phyloP scores from a whole-genome alignment of 169 alveolate genomes.

The Eimeria maxima region DNA sequence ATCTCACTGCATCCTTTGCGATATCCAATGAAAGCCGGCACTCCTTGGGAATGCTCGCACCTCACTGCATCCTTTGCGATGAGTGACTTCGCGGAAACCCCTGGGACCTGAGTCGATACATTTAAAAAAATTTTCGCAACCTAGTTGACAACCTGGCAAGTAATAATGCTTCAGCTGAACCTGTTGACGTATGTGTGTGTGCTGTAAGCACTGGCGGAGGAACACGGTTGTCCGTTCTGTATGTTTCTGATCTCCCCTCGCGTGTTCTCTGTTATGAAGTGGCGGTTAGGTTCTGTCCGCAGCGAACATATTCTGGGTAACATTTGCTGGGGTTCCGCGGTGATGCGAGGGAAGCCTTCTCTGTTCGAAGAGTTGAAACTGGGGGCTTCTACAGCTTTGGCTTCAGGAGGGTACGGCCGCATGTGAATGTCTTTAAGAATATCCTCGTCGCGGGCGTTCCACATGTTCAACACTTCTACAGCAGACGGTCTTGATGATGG shows the following conservation, averaged over 20 bases:
- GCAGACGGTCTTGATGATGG: constrained; percentile 92
- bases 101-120: background rate
- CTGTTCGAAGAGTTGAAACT: background rate
- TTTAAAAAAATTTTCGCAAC: background rate
- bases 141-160: background rate
- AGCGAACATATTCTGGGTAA: background rate
- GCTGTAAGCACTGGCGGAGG: background rate
- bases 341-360: background rate
- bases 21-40: background rate
- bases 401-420: background rate
- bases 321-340: background rate
- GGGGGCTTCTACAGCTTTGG: background rate
- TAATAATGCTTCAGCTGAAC: background rate
- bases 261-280: background rate
- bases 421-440: constrained; percentile 83
- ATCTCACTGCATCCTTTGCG: constrained; percentile 3
- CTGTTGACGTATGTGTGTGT: background rate
- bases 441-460: constrained; percentile 87
- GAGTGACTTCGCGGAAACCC: background rate
- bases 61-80: constrained; percentile 1
- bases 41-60: constrained; percentile 30
- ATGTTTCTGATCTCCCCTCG: background rate
- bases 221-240: background rate
- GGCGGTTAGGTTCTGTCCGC: background rate
- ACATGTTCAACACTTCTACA: constrained; percentile 86